Conservation (phyloP, 352 stramenopile genomes). For the Globisporangium takayamanum region DNA sequence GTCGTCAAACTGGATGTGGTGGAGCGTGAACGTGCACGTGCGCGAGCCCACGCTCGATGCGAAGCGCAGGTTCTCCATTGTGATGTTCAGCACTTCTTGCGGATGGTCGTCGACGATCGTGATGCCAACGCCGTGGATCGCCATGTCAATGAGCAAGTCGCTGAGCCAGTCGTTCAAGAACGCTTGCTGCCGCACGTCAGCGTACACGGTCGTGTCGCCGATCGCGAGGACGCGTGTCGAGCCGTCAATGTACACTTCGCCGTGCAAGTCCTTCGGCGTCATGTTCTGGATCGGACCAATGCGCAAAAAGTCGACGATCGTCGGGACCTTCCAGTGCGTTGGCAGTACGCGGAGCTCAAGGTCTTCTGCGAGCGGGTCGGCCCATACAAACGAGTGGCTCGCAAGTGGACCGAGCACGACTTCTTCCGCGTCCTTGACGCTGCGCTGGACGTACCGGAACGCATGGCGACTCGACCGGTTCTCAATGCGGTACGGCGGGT, state of each 20-base stretch:
- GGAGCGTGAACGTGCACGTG: constrained; percentile 47
- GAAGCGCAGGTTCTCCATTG: constrained; percentile 78
- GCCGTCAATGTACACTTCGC: constrained; percentile 84
- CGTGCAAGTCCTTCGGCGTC: constrained; percentile 48
- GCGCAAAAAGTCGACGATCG: constrained; percentile 65
- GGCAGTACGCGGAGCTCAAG: constrained; percentile 55
- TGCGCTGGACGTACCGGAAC: constrained; percentile 72
- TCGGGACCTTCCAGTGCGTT: constrained; percentile 60
- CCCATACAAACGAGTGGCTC: constrained; percentile 79
- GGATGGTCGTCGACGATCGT: constrained; percentile 75
- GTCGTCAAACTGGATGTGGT: constrained; percentile 85
- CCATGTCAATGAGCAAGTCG: constrained; percentile 67
- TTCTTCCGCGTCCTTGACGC: constrained; percentile 52
- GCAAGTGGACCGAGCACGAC: constrained; percentile 59
- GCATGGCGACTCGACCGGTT: constrained; percentile 71
- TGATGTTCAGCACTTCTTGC: constrained; percentile 81
- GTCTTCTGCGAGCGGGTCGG: constrained; percentile 50
- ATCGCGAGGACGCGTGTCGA: constrained; percentile 75
- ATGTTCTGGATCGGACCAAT: constrained; percentile 57
- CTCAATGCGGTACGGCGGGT: constrained; percentile 76
- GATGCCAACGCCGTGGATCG: constrained; percentile 65
- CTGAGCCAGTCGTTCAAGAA: constrained; percentile 69
- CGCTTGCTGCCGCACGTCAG: constrained; percentile 43
- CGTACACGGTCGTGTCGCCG: constrained; percentile 62
- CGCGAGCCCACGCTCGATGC: constrained; percentile 44